Base-by-base conservation (phyloP, 257 asterid species). In the Knoxia roxburghii region DNA sequence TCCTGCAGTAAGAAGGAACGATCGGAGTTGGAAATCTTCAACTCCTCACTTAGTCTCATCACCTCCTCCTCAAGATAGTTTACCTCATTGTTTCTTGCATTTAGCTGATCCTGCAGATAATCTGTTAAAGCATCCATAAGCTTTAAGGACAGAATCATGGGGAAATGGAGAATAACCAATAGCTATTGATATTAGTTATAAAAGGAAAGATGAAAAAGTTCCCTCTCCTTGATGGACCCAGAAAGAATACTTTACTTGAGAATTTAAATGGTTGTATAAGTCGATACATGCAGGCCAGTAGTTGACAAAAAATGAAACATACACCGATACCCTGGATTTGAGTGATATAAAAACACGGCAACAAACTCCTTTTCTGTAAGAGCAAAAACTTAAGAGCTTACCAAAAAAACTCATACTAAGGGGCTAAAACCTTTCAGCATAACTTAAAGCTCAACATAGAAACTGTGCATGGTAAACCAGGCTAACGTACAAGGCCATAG, bases 101-200 rank as follows among this genome's bases (percentile, higher is more conserved):
- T 78, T 49, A 93, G 81, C 74, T 89, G 96, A 81, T 89, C 98
- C 89, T 86, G 97, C 85, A 93, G 83, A 78, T 86, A 93, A 83
- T 93, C 98, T 93, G 81, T 51, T 71, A 72, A 73, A 68, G 46
- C 52, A 73, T 53, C 45, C 40, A 65, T 73, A 68, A 75, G 75
- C 62, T 59, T 49, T 17, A 37, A 40, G 11, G 69, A 58, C 61
- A 6, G 53, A 50, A 49, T 53, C 43, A 21, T 51, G 30, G 56
- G 26, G 45, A 60, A 69, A 65, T 27, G 55, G 67, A 70, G 39
- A 48, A 45, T 4, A 58, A 70, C 39, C 27, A 64, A 20, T 39
- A 21, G 52, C 13, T 50, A 61, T 7, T 13, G 67, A 15, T 35
- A 24, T 18, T 45, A 72, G 21, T 18, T 21, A 5, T 33, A 5